Percentiles rank a stretch among this genome's conserved stretches.
These are phyloP conservation scores for Verticillium alfalfae DNA, from an alignment of 2,329 filamentous ascomycete genomes.

Conservation along the genomic window DNA sequence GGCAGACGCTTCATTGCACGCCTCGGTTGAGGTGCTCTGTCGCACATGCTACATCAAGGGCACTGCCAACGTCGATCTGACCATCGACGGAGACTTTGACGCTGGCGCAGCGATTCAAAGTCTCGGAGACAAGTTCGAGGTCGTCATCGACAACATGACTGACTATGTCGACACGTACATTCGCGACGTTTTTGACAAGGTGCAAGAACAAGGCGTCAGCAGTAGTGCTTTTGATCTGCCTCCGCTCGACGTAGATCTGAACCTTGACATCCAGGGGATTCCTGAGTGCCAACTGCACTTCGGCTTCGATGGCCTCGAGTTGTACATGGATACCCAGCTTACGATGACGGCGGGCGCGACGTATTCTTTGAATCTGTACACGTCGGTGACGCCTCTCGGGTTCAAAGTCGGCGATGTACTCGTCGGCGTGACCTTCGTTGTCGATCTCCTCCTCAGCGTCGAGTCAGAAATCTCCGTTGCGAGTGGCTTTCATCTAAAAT, in stretches of 20 bases:
- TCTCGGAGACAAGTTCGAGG: constrained; percentile 22
- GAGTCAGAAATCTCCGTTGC: constrained; percentile 42
- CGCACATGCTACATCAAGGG: constrained; percentile 46
- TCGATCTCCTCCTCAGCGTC: constrained; percentile 46
- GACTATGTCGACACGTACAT: constrained; percentile 25
- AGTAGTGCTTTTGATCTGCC: constrained; percentile 25
- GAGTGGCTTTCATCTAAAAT: constrained; percentile 48
- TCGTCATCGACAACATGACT: constrained; percentile 26
- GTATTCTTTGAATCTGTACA: constrained; percentile 43
- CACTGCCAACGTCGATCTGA: constrained; percentile 33
- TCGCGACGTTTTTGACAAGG: constrained; percentile 18
- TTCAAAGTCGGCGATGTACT: constrained; percentile 31
- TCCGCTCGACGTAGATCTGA: constrained; percentile 30
- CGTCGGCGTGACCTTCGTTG: constrained; percentile 39
- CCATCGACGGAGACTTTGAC: constrained; percentile 34
- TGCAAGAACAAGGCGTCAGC: constrained; percentile 17
- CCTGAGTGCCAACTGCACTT: constrained; percentile 37
- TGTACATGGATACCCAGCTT: constrained; percentile 44
- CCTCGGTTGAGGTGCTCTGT: constrained; percentile 36
- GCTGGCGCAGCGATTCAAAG: constrained; percentile 23
- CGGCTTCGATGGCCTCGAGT: constrained; percentile 43
- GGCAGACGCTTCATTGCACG: constrained; percentile 1
- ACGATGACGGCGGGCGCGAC: constrained; percentile 31
- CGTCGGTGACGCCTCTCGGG: constrained; percentile 36
- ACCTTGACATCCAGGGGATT: constrained; percentile 37